Percentiles rank a stretch among this genome's conserved stretches.
Evolutionary conservation across 1,284 basidiomycete species (phyloP).

Genomic region (Trametes pubescens): DNA sequence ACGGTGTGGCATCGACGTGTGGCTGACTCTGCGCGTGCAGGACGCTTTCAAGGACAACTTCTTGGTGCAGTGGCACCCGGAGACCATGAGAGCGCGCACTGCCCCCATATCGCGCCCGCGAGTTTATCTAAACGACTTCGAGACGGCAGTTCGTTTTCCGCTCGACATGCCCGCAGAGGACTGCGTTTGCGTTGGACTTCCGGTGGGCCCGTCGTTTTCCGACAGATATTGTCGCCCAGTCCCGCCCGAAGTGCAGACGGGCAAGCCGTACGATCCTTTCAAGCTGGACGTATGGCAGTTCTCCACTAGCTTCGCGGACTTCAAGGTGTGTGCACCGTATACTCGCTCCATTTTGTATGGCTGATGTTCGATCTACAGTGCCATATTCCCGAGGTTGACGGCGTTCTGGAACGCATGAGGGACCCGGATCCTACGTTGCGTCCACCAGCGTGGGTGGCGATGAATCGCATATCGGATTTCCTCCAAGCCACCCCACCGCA

Average conservation of each 20-base stretch:
- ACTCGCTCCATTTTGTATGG: neutral
- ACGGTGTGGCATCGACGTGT: neutral
- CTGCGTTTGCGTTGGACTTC: conserved; percentile 13
- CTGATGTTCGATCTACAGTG: neutral
- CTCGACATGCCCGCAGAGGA: conserved; percentile 26
- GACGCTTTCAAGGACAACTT: conserved; percentile 30
- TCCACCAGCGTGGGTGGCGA: neutral
- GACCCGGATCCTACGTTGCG: neutral
- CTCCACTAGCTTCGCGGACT: conserved; percentile 20
- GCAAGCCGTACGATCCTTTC: conserved; percentile 39
- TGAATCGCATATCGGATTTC: neutral
- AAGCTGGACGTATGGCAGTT: conserved; percentile 44
- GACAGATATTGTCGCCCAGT: conserved; percentile 32
- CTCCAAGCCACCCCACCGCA: neutral
- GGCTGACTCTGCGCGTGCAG: neutral
- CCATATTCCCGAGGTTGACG: neutral
- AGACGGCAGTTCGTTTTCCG: conserved; percentile 8
- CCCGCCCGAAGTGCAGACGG: conserved; percentile 28
- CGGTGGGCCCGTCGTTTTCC: conserved; percentile 4
- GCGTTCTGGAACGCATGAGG: neutral
- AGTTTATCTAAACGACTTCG: conserved; percentile 25
- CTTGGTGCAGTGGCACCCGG: conserved; percentile 22
- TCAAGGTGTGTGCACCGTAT: conserved; percentile 22
- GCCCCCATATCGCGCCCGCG: conserved; percentile 12
- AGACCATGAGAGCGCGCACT: neutral